phyloP scores from a whole-genome alignment of 2,329 filamentous ascomycete species.

The Trichoderma guizhouense region DNA sequence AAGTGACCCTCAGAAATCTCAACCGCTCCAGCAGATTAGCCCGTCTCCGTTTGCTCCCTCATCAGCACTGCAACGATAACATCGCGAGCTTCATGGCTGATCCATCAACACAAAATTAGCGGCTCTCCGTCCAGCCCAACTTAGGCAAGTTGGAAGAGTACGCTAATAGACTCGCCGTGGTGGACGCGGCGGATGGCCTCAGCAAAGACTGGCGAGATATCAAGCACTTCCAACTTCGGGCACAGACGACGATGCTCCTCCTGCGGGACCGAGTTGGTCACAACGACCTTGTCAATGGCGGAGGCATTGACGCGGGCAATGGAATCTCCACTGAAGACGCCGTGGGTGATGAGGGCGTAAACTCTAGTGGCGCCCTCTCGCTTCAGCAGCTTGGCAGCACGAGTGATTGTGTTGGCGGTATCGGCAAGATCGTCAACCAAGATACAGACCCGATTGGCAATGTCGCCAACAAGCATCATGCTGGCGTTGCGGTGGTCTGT shows the following conservation, averaged over 20 bases:
- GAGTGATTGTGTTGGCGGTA: conserved; percentile 94
- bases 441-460: conserved; percentile 77
- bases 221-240: conserved; percentile 86
- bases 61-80: background rate
- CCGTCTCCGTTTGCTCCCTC: background rate
- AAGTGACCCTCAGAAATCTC: conserved; percentile 1
- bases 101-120: background rate
- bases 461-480: conserved; percentile 93
- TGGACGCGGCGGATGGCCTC: conserved; percentile 95
- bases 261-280: conserved; percentile 94
- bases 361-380: conserved; percentile 90
- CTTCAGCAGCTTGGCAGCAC: conserved; percentile 94
- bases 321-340: conserved; percentile 90
- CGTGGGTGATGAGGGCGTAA: conserved; percentile 90
- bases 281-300: conserved; percentile 86
- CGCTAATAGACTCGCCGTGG: conserved; percentile 95
- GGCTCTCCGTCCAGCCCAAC: background rate
- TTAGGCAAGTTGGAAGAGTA: conserved; percentile 62
- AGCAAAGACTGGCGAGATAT: conserved; percentile 85
- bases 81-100: conserved; percentile 5
- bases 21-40: background rate
- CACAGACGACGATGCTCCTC: conserved; percentile 73
- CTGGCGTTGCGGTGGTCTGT: conserved; percentile 86
- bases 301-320: conserved; percentile 93
- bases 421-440: conserved; percentile 93